These are phyloP conservation scores for Pseudocercospora cruenta DNA, from an alignment of 2,329 filamentous ascomycete genomes.

Conservation along the genomic window DNA sequence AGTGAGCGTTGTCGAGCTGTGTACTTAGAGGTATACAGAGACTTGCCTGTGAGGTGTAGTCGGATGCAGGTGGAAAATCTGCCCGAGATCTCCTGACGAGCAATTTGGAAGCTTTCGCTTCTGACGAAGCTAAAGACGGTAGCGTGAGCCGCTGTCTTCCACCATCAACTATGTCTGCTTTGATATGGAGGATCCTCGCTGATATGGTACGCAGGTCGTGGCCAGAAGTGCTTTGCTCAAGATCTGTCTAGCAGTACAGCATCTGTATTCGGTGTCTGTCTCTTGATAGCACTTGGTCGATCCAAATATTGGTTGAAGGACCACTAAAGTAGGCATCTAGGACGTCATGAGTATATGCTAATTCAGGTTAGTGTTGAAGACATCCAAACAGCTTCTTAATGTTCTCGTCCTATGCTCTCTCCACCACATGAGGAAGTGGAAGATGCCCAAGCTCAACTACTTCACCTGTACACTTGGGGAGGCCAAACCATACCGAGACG, in stretches of 20 bases:
- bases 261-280: too few species aligned
- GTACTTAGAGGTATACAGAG: neutral
- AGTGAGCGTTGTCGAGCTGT: neutral
- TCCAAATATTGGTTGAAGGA: neutral
- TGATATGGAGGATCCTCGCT: neutral
- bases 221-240: too few species aligned
- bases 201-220: too few species aligned
- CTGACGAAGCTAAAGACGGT: neutral
- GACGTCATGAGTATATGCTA: neutral
- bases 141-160: neutral
- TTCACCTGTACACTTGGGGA: conserved; percentile 66
- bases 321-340: neutral
- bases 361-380: neutral
- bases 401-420: neutral
- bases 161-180: neutral
- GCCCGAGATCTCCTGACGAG: neutral
- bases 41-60: neutral
- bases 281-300: too few species aligned
- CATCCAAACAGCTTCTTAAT: neutral
- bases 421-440: neutral
- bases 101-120: neutral
- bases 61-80: neutral
- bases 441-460: conserved; percentile 44
- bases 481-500: conserved; percentile 37
- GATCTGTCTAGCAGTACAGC: too few species aligned